Base-by-base conservation (phyloP, 371 early-diverging fungal genomes). In the Cokeromyces recurvatus region DNA sequence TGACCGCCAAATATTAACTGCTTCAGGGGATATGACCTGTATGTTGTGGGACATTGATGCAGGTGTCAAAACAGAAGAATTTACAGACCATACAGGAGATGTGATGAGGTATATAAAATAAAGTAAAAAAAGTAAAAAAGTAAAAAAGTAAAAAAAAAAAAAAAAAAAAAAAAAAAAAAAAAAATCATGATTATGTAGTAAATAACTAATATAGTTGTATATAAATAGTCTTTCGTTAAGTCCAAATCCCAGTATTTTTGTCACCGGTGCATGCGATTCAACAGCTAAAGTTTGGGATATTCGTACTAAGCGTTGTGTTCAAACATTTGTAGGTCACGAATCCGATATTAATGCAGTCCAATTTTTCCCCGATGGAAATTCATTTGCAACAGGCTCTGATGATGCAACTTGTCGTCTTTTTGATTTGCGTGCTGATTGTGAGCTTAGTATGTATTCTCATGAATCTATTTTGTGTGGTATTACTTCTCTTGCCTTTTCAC, bases 231-330 rank as follows among this genome's bases (percentile, higher is more conserved):
- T 98, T 39, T 92, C 95, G 44, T 69, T 97, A 49, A 79, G 86
- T 10, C 91, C 95, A 2, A 90, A 92, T 68, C 92, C 93, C 44
- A 92, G 91, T 65, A 82, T 94, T 23, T 97, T 98, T 73, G 98
- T 97, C 4, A 89, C 93, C 7, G 98, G 95, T 55, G 98, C 95
- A 42, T 98, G 98, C 65, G 98, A 98, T 67, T 85, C 97, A n/a
- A 94, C 97, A 3, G 91, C 97, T 32, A 97, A 96, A 72, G 86
- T 98, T 10, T 98, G 98, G 98, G 98, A 98, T 66, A 95, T 97
- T 50, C 79, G 98, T 49, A 85, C 90, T 10, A 93, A 90, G 22
- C 83, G 87, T 43, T 98, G 97, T 59, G 97, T 97, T 23, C 98
- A 97, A 63, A 95, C 97, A 7, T 98, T 97, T 70, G 85, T 86